Evolutionary conservation across 1,284 basidiomycete genomes (phyloP).

Genomic region (Ceratobasidium papillatum): DNA sequence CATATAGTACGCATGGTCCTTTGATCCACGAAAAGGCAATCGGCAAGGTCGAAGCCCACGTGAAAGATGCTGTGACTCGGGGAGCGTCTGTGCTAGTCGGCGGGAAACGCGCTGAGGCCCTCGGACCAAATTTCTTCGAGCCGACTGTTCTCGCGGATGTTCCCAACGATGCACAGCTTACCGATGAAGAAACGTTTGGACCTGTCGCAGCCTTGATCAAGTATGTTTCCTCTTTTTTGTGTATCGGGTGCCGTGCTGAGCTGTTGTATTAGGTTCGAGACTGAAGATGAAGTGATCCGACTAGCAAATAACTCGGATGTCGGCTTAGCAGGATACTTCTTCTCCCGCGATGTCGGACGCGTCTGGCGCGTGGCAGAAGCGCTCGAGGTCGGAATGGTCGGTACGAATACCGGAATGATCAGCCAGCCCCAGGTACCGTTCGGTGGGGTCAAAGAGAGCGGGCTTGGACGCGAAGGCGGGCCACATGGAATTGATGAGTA

Average conservation of each 20-base stretch:
- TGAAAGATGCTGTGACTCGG: slow-evolving; percentile 81
- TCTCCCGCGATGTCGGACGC: slow-evolving; percentile 86
- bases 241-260: background rate
- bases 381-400: slow-evolving; percentile 96
- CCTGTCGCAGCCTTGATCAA: slow-evolving; percentile 74
- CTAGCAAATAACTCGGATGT: slow-evolving; percentile 86
- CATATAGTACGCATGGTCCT: slow-evolving; percentile 82
- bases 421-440: slow-evolving; percentile 88
- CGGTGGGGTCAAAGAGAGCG: slow-evolving; percentile 82
- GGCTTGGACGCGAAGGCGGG: slow-evolving; percentile 70
- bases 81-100: slow-evolving; percentile 92
- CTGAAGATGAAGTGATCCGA: slow-evolving; percentile 90
- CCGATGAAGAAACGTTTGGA: slow-evolving; percentile 88
- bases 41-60: slow-evolving; percentile 87
- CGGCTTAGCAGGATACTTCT: slow-evolving; percentile 95
- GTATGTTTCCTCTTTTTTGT: background rate
- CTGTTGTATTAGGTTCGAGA: slow-evolving; percentile 77
- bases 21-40: slow-evolving; percentile 89
- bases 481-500: slow-evolving; percentile 85
- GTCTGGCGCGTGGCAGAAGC: slow-evolving; percentile 98
- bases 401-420: slow-evolving; percentile 84
- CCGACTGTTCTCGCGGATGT: slow-evolving; percentile 93
- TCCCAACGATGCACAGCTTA: slow-evolving; percentile 68
- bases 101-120: slow-evolving; percentile 68
- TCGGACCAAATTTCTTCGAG: slow-evolving; percentile 70